A percentile compares a stretch with the other conserved stretches of the same genome.
Conservation (phyloP, 1,284 basidiomycete genomes). For the Ceraceosorus bombacis region DNA sequence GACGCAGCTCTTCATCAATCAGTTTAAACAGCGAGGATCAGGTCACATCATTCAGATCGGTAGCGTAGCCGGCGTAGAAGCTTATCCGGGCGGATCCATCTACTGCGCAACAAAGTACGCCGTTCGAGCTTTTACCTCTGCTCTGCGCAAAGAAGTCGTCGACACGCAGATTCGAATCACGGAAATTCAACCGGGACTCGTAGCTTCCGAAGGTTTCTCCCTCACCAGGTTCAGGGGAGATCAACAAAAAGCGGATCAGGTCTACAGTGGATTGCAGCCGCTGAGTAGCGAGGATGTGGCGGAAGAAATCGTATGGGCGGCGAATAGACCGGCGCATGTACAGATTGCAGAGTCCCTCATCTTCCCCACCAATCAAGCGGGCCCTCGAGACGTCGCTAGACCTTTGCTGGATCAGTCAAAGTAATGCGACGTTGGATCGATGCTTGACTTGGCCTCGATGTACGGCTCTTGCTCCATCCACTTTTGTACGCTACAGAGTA, state of each 20-base stretch:
- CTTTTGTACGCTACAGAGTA: no score
- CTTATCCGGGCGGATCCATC: slow-evolving; percentile 58
- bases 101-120: slow-evolving; percentile 67
- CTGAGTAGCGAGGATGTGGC: slow-evolving; percentile 53
- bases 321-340: slow-evolving; percentile 57
- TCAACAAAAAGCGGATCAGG: slow-evolving; percentile 31
- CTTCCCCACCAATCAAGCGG: neutral
- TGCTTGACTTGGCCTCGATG: no score
- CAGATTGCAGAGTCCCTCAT: slow-evolving; percentile 36
- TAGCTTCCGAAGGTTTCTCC: slow-evolving; percentile 58
- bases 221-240: slow-evolving; percentile 35
- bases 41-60: slow-evolving; percentile 96
- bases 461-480: no score
- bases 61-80: slow-evolving; percentile 79
- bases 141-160: slow-evolving; percentile 74
- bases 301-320: slow-evolving; percentile 95
- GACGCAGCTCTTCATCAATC: slow-evolving; percentile 60
- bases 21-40: slow-evolving; percentile 76
- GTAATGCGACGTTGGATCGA: no score
- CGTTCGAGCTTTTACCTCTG: slow-evolving; percentile 76
- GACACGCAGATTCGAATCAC: slow-evolving; percentile 57
- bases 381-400: no score
- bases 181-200: slow-evolving; percentile 61
- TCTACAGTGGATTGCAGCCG: slow-evolving; percentile 43
- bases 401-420: no score